Evolutionary conservation across 1,284 basidiomycete species (phyloP), one percentile per base, ranked within the genome.

Genomic region (Leucoagaricus sp.): DNA sequence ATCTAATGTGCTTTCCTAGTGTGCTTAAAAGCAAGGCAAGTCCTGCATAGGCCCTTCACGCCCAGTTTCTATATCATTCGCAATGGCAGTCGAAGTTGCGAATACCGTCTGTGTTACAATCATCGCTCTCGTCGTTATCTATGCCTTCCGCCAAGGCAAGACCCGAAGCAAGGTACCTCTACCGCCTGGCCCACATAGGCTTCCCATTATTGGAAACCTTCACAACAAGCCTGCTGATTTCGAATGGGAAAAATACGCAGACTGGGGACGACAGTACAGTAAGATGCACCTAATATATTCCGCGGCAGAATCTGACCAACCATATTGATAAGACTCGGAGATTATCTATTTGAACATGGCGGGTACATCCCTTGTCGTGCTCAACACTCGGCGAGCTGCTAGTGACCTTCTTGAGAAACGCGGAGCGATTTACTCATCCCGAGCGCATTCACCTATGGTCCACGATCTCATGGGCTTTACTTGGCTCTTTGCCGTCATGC

Each of bases 401-500:
- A 62, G 59, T 1, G 74, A 73, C 15, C 59, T 76, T 9, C 60
- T 76, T n/a, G 72, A 75, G 23, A 72, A 68, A 49, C 65, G 70
- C 0, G 68, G 69, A 0, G 56, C 66, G 2, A 71, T 65, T 4
- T 75, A 75, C 59, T 77, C 73, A 15, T 59, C 53, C 4, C 36
- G 58, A 3, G 41, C 47, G 6, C 55, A 52, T 52, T 57, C 59
- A 8, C 33, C 49, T 10, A 60, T 57, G 55, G 49, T 60, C n/a
- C 47, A 57, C 26, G 59, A 60, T 28, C 41, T 60, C 13, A 47
- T 57, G 49, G 55, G 44, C 8, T 57, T 57, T 26, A 57, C 55
- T 47, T 57, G 55, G 55, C 49, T 57, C 12, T 57, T 57, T 31
- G 55, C 55, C n/a, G 55, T 57, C 8, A 57, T 57, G 55, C 55